phyloP scores from a whole-genome alignment of 345 rosid species.

The Passiflora organensis region DNA sequence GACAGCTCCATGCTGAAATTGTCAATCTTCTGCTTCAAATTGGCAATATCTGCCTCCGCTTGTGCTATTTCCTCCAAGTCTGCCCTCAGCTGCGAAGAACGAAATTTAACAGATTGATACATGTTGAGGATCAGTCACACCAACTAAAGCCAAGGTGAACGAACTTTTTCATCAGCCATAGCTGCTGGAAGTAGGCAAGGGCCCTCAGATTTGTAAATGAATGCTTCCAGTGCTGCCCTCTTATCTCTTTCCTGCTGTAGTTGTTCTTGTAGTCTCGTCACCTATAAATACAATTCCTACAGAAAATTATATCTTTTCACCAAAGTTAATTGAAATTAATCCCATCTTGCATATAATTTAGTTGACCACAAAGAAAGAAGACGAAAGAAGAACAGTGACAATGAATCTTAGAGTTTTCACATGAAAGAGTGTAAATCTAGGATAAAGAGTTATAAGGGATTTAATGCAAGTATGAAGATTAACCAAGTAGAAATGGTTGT shows the following conservation, averaged over 20 bases:
- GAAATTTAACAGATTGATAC: slow-evolving; percentile 19
- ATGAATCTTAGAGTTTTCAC: too few species aligned
- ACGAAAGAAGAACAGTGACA: too few species aligned
- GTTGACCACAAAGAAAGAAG: too few species aligned
- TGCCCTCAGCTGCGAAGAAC: slow-evolving; percentile 43
- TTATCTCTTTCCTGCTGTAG: slow-evolving; percentile 69
- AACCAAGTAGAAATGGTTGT: too few species aligned
- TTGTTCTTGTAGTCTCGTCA: slow-evolving; percentile 69
- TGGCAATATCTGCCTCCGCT: slow-evolving; percentile 55
- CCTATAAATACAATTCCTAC: slow-evolving; percentile 36
- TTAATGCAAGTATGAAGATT: too few species aligned
- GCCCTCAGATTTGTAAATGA: slow-evolving; percentile 41
- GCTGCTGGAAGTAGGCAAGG: slow-evolving; percentile 30
- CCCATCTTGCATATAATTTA: too few species aligned
- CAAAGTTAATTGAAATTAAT: background rate
- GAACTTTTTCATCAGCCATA: slow-evolving; percentile 56
- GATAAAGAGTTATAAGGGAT: too few species aligned
- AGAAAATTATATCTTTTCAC: background rate
- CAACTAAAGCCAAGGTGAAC: slow-evolving; percentile 12
- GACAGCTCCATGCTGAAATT: slow-evolving; percentile 49
- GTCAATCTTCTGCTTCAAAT: slow-evolving; percentile 55
- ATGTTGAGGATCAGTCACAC: slow-evolving; percentile 14
- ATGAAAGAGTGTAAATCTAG: too few species aligned
- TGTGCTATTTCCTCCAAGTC: slow-evolving; percentile 58
- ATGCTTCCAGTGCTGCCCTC: slow-evolving; percentile 60